These are phyloP conservation scores for Crithidia mellificae DNA, from an alignment of 208 protist species.

Conservation along the genomic window DNA sequence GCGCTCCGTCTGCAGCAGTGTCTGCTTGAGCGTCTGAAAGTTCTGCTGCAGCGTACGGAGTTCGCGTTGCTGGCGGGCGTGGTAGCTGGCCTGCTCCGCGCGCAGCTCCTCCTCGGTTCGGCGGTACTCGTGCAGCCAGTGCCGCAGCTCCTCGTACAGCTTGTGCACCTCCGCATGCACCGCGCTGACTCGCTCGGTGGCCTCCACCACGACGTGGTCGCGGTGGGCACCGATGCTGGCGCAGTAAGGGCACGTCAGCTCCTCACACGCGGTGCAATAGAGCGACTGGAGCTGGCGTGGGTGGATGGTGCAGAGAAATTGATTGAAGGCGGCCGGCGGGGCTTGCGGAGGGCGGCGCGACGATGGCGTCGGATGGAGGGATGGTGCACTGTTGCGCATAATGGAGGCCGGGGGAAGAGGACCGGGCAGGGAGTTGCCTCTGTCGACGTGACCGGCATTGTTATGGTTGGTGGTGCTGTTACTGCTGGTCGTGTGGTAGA, in stretches of 20 bases:
- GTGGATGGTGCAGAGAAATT: conserved; percentile 53
- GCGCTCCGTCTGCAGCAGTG: conserved; percentile 35
- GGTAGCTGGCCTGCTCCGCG: conserved; percentile 33
- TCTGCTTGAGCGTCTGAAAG: conserved; percentile 36
- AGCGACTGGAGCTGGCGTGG: conserved; percentile 41
- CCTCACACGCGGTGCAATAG: conserved; percentile 54
- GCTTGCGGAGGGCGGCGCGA: neutral
- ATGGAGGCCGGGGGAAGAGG: conserved; percentile 2
- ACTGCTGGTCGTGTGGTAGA: neutral
- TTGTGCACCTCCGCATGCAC: conserved; percentile 38
- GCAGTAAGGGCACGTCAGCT: conserved; percentile 73
- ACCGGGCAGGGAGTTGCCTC: neutral
- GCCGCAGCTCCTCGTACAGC: conserved; percentile 49
- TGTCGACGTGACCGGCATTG: neutral
- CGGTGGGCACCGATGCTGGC: conserved; percentile 60
- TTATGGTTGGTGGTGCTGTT: neutral
- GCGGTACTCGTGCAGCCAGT: conserved; percentile 46
- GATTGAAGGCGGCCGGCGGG: conserved; percentile 20
- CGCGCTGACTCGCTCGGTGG: conserved; percentile 25
- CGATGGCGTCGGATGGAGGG: neutral
- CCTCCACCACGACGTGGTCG: conserved; percentile 54
- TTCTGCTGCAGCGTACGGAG: conserved; percentile 28
- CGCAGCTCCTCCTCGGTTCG: conserved; percentile 40
- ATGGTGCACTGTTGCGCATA: neutral
- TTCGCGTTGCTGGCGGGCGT: conserved; percentile 27